Evolutionary conservation across 768 basidiomycete species (phyloP).

Genomic region (Sistotremastrum suecicum): DNA sequence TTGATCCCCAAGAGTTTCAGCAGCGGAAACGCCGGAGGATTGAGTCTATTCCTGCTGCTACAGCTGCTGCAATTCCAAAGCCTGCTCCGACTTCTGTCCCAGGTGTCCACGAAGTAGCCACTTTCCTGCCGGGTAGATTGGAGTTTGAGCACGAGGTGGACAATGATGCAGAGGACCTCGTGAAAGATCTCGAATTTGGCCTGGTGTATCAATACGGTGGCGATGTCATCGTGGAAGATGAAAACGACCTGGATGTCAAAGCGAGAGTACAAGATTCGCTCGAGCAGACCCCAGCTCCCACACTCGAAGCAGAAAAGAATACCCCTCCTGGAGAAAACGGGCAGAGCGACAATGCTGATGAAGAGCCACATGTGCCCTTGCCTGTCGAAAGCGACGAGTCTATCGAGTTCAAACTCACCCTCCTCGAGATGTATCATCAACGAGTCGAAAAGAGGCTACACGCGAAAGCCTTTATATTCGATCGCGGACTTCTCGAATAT

Average conservation of each 20-base stretch:
- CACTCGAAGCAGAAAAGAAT: conserved; percentile 22
- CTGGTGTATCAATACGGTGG: conserved; percentile 79
- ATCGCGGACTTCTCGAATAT: conserved; percentile 82
- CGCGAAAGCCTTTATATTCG: conserved; percentile 80
- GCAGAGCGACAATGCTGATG: conserved; percentile 31
- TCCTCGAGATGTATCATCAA: conserved; percentile 86
- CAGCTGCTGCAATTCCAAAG: conserved; percentile 44
- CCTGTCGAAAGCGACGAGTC: conserved; percentile 78
- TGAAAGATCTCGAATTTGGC: conserved; percentile 94
- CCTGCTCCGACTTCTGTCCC: conserved; percentile 79
- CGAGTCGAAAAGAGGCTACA: conserved; percentile 76
- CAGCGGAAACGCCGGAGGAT: conserved; percentile 80
- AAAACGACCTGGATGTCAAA: conserved; percentile 60
- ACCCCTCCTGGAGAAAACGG: conserved; percentile 33
- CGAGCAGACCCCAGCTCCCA: conserved; percentile 14
- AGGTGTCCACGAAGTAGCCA: conserved; percentile 81
- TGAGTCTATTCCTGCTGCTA: conserved; percentile 53
- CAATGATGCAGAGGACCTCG: conserved; percentile 90
- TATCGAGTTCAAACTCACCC: conserved; percentile 71
- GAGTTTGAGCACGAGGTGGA: conserved; percentile 98
- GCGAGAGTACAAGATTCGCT: conserved; percentile 21
- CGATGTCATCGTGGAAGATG: conserved; percentile 64
- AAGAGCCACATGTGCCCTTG: conserved; percentile 56
- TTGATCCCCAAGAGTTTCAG: conserved; percentile 75
- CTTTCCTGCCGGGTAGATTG: conserved; percentile 90